A percentile compares a stretch with the other conserved stretches of the same genome.
Evolutionary conservation across 345 rosid genomes (phyloP).

Genomic region (Hibiscus trionum): DNA sequence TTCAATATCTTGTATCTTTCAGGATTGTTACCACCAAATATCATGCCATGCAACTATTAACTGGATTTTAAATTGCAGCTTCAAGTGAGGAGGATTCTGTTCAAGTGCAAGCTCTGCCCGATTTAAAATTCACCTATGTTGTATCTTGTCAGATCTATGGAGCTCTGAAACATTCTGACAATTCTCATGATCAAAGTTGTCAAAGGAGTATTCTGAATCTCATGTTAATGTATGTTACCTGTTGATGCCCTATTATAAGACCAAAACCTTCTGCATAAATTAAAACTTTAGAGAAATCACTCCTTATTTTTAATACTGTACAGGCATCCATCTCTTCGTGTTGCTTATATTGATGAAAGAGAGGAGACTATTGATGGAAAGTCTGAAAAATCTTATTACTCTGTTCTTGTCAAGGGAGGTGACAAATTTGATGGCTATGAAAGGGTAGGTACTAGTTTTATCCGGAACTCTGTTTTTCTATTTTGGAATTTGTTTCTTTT

Average conservation of each 20-base stretch:
- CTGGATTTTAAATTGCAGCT: constrained; percentile 30
- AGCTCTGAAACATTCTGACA: constrained; percentile 60
- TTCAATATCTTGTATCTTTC: background rate
- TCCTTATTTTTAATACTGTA: constrained; percentile 10
- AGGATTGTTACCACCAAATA: background rate
- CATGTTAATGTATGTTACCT: constrained; percentile 73
- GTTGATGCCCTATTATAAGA: constrained; percentile 14
- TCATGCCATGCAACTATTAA: constrained; percentile 6
- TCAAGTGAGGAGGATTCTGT: constrained; percentile 26
- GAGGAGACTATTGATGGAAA: constrained; percentile 54
- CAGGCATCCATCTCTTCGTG: constrained; percentile 86
- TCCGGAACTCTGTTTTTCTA: background rate
- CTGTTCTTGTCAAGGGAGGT: constrained; percentile 91
- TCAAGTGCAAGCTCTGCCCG: constrained; percentile 59
- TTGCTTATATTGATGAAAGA: constrained; percentile 87
- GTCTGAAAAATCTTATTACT: constrained; percentile 53
- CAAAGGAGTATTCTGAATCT: constrained; percentile 68
- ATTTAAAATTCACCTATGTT: constrained; percentile 89
- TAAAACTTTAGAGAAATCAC: constrained; percentile 1
- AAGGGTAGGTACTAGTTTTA: constrained; percentile 5
- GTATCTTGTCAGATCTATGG: constrained; percentile 98
- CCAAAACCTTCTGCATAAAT: constrained; percentile 3
- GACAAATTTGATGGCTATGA: constrained; percentile 66
- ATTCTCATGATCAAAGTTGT: constrained; percentile 43
- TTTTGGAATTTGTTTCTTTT: background rate